These are phyloP conservation scores for Emericellopsis terricola DNA, from an alignment of 495 filamentous ascomycete species.

Conservation along the genomic window DNA sequence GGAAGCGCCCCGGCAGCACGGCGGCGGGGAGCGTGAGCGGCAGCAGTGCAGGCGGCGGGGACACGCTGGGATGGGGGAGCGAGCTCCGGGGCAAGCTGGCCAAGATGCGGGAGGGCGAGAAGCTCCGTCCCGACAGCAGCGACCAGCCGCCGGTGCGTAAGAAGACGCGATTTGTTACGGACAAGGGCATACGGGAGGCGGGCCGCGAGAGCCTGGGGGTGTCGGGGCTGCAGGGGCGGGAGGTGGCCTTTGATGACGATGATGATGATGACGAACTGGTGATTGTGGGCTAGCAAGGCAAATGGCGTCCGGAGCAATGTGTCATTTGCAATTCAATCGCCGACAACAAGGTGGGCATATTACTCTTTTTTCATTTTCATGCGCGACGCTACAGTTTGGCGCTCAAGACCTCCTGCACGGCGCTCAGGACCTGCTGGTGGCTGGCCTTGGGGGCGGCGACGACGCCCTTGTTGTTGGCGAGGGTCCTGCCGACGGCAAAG, in stretches of 20 bases:
- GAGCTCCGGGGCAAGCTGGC: constrained; percentile 25
- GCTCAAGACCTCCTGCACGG: constrained; percentile 59
- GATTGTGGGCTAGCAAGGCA: constrained; percentile 8
- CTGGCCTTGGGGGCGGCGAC: constrained; percentile 65
- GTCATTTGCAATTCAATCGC: no score
- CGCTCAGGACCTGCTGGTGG: constrained; percentile 61
- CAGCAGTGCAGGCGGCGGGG: constrained; percentile 1
- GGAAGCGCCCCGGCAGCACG: constrained; percentile 34
- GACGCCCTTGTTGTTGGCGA: constrained; percentile 80
- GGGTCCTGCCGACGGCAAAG: constrained; percentile 71
- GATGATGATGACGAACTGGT: constrained; percentile 20
- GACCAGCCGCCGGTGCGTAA: constrained; percentile 37
- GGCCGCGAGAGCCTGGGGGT: constrained; percentile 56
- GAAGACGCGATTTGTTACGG: constrained; percentile 69
- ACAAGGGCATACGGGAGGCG: constrained; percentile 57
- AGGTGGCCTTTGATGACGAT: constrained; percentile 25
- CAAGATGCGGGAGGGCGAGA: constrained; percentile 36
- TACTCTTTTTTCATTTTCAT: constrained; percentile 1
- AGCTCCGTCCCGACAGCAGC: constrained; percentile 9
- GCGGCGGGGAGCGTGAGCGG: constrained; percentile 13
- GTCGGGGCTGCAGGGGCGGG: constrained; percentile 15
- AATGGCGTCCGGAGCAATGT: no score
- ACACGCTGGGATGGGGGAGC: constrained; percentile 35
- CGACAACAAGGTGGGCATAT: not conserved
- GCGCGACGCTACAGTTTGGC: constrained; percentile 10